Base-by-base conservation (phyloP, 169 alveolate genomes). In the Plasmodium cynomolgi region DNA sequence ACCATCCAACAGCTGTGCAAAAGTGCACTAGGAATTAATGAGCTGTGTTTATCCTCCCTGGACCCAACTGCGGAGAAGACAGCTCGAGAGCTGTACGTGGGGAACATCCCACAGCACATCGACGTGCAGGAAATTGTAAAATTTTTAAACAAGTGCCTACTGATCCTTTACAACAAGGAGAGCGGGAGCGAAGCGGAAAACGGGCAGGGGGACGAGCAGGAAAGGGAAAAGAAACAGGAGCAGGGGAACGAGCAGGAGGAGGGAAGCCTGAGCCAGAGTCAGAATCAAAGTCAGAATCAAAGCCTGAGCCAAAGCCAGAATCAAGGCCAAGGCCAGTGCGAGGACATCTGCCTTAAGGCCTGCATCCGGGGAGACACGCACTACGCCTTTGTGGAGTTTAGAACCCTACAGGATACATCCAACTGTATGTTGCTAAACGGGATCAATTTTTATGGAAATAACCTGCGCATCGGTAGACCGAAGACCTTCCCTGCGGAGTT, bases 361-460 rank as follows among this genome's bases (percentile, higher is more conserved):
- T 98, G 99, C 99, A 97, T 98, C 1, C 96, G 98, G 39, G 95
- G 98, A n/a, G 99, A 98, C 92, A 98, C 99, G 0, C 98, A 97
- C 85, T 98, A 98, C 93, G 99, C 99, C n/a, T 98, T 98, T 96
- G 98, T 98, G 5, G 99, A 98, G 85, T 98, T 98, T 86, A 82
- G 99, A 74, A 96, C 98, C 54, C 96, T 98, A 41, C 99, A 98
- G 91, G 99, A 98, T 84, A 99, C 99, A 29, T 86, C 97, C 47
- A 96, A 95, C 71, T 96, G 96, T 56, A 88, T 96, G 97, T 83
- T 95, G 81, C 58, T 96, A 71, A 96, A 96, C 56, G 97, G 97
- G 4, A 84, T 96, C 9, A 92, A 95, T 47, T 96, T 96, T 84
- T 81, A 73, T n/a, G 81, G 91, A 5, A 77, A 75, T 68, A 93